Conservation (phyloP, 495 filamentous ascomycete genomes). For the Astrocystis sublimbata region DNA sequence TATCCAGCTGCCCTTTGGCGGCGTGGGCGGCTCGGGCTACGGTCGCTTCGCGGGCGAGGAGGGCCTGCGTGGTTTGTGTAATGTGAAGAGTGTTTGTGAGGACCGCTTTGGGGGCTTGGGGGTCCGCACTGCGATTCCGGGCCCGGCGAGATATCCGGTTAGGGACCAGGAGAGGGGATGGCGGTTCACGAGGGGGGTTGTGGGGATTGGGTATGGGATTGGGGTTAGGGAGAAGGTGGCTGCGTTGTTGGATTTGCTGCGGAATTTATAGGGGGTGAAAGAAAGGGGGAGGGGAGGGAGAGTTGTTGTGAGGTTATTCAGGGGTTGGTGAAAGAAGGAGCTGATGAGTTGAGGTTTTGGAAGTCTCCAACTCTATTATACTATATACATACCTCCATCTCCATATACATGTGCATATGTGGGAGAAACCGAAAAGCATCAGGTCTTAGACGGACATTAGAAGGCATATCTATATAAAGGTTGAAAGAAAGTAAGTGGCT, state of each 20-base stretch:
- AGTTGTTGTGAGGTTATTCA: no score
- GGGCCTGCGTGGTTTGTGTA: slow-evolving; percentile 80
- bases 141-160: slow-evolving; percentile 78
- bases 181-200: slow-evolving; percentile 56
- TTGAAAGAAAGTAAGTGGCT: no score
- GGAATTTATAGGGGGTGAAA: slow-evolving; percentile 39
- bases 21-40: slow-evolving; percentile 82
- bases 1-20: slow-evolving; percentile 91
- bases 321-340: no score
- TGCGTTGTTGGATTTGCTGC: slow-evolving; percentile 42
- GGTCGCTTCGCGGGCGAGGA: slow-evolving; percentile 92
- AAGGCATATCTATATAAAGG: no score
- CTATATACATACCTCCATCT: no score
- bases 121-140: slow-evolving; percentile 74
- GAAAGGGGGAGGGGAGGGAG: no score
- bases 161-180: slow-evolving; percentile 53
- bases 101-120: slow-evolving; percentile 66
- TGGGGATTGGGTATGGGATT: slow-evolving; percentile 57
- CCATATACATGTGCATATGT: no score
- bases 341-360: no score
- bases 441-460: no score
- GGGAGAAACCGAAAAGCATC: no score
- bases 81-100: slow-evolving; percentile 79
- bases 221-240: slow-evolving; percentile 42
- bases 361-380: no score